phyloP scores from a whole-genome alignment of 768 basidiomycete genomes.

The Asterophora parasitica region DNA sequence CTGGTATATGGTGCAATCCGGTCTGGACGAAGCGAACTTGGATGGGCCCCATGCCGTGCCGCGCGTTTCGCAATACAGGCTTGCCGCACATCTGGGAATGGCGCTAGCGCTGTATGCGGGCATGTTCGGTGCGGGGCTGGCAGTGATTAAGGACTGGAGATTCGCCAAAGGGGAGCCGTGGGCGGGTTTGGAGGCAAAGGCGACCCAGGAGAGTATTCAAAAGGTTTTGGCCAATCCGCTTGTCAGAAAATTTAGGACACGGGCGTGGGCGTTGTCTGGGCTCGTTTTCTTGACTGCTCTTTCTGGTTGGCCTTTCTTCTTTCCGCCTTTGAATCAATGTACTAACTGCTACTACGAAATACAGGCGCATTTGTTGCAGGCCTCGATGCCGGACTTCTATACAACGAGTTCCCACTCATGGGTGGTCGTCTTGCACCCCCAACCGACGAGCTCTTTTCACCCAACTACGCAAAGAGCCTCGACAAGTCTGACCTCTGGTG shows the following conservation, averaged over 20 bases:
- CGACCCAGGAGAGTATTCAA: constrained; percentile 29
- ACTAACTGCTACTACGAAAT: not conserved
- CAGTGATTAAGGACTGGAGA: constrained; percentile 75
- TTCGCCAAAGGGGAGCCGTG: constrained; percentile 54
- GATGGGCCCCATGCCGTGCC: constrained; percentile 81
- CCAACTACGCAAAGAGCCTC: constrained; percentile 61
- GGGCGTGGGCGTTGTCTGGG: constrained; percentile 59
- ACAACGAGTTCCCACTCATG: constrained; percentile 98
- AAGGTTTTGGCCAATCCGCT: constrained; percentile 49
- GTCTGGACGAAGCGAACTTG: constrained; percentile 79
- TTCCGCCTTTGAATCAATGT: not conserved
- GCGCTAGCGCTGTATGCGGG: constrained; percentile 89
- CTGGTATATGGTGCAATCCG: constrained; percentile 99
- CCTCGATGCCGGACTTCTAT: constrained; percentile 92
- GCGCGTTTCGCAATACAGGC: constrained; percentile 93
- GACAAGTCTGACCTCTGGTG: constrained; percentile 85
- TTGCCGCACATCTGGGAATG: constrained; percentile 91
- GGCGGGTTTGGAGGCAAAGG: constrained; percentile 42
- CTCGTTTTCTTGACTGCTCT: constrained; percentile 89
- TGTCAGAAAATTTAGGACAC: constrained; percentile 53
- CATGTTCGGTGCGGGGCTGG: constrained; percentile 82
- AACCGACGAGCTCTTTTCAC: constrained; percentile 72
- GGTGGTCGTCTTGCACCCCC: constrained; percentile 85
- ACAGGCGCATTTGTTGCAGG: constrained; percentile 97
- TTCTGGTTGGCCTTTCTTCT: constrained; percentile 56